Conservation (phyloP, 1,284 basidiomycete genomes). For the Boletus semigastroideus region DNA sequence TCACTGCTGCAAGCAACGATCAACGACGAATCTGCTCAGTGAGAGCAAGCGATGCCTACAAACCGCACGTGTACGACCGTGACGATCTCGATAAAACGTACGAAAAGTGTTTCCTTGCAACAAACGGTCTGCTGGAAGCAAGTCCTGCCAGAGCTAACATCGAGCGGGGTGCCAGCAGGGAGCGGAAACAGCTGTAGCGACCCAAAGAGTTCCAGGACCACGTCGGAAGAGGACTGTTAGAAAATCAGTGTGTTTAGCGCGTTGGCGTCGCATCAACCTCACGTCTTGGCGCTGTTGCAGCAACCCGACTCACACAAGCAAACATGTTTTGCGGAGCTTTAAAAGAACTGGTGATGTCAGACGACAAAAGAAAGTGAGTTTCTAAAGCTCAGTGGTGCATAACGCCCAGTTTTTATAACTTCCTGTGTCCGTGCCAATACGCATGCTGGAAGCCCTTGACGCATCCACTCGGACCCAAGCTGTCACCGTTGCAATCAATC, state of each 20-base stretch:
- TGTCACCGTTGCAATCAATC: no score
- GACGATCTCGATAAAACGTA: slow-evolving; percentile 5
- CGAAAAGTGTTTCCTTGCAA: slow-evolving; percentile 15
- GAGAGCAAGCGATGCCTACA: slow-evolving; percentile 9
- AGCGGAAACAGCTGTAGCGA: background rate
- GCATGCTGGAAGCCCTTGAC: no score
- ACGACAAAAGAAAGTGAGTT: background rate
- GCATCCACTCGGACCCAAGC: no score
- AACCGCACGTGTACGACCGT: no score
- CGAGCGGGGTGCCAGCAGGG: background rate
- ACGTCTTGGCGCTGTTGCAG: slow-evolving; percentile 11
- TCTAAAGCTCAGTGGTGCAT: background rate
- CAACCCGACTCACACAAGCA: no score
- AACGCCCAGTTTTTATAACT: background rate
- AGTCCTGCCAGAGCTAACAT: background rate
- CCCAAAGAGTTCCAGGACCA: no score
- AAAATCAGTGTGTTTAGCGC: background rate
- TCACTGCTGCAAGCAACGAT: no score
- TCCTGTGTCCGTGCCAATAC: background rate
- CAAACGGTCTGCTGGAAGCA: slow-evolving; percentile 20
- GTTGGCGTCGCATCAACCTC: background rate
- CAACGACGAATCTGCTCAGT: background rate
- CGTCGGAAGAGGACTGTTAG: background rate
- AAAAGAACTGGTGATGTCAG: background rate
- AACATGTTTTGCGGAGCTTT: no score